These are phyloP conservation scores for Cercospora sesami DNA, from an alignment of 2,329 filamentous ascomycete species.

Conservation along the genomic window DNA sequence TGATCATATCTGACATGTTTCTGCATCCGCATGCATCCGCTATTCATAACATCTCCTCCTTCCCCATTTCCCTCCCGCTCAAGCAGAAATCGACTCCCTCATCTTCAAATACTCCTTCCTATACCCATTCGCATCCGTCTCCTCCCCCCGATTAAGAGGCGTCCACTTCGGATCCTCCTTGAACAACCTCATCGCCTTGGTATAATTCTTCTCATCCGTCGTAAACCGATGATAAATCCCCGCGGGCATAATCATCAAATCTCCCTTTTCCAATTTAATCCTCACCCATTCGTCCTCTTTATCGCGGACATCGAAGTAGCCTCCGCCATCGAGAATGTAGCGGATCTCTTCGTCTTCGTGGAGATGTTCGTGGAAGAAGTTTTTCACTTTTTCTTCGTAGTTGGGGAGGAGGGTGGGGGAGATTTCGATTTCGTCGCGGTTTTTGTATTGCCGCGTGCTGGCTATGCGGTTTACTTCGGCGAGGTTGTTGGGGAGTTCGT, in stretches of 20 bases:
- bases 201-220: slow-evolving; percentile 86
- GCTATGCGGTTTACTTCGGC: slow-evolving; percentile 73
- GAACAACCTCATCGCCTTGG: slow-evolving; percentile 94
- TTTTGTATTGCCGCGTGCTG: slow-evolving; percentile 76
- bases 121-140: slow-evolving; percentile 76
- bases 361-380: slow-evolving; percentile 91
- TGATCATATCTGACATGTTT: not conserved
- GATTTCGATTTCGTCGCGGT: slow-evolving; percentile 89
- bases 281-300: slow-evolving; percentile 85
- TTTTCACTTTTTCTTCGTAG: slow-evolving; percentile 92
- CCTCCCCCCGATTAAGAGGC: slow-evolving; percentile 74
- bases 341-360: slow-evolving; percentile 99
- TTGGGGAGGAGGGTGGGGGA: slow-evolving; percentile 79
- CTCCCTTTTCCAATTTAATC: slow-evolving; percentile 78
- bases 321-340: slow-evolving; percentile 83
- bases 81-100: slow-evolving; percentile 24
- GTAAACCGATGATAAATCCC: slow-evolving; percentile 98
- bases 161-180: slow-evolving; percentile 99
- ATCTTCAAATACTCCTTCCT: slow-evolving; percentile 71
- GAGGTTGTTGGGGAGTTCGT: slow-evolving; percentile 62
- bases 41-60: not conserved
- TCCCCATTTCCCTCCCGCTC: not conserved
- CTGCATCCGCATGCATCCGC: not conserved
- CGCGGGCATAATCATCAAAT: slow-evolving; percentile 88
- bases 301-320: slow-evolving; percentile 90